Evolutionary conservation across 2,329 filamentous ascomycete genomes (phyloP), one percentile per base, ranked within the genome.

Genomic region (Trichoderma oligosporum): DNA sequence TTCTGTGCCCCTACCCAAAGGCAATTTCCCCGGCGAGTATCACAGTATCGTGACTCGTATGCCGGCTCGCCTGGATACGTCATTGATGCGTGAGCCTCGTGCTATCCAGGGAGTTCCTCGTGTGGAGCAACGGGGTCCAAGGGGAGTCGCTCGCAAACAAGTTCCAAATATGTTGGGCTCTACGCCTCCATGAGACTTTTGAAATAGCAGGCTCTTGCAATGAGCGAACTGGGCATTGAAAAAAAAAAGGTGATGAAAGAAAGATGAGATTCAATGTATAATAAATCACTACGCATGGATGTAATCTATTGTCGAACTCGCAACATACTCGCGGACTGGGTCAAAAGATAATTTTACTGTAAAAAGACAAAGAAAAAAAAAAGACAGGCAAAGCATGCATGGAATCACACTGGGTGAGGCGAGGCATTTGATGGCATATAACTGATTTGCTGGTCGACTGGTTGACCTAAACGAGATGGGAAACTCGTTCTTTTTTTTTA

Each of bases 31-130:
- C 0, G 82, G 82, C 58, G 82, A 86, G 63, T 87, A 87, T 71
- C 78, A 80, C 58, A 73, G 78, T 29, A 77, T 84, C 12, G 76
- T 84, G 54, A 84, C 83, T 11, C 75, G 84, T 63, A 85, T 89
- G 35, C 94, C 94, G 4, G 85, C 89, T 7, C 92, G 89, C 67
- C 80, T 99, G 8, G 94, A 99, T 66, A 82, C 87, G 4, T 82
- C 85, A 12, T 77, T 97, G 45, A 96, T 97, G 91, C 90, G 91
- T 70, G 92, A 97, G 73, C 92, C 92, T 27, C 83, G 92, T 58
- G 85, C 89, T 61, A 93, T 96, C 36, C 91, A 96, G 70, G 92
- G 92, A 33, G 85, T 91, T n/a, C 91, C 91, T 22, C 76, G 82
- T 31, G 78, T 80, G 16, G 80, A 82, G 58, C 76, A 78, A 56